phyloP scores from a whole-genome alignment of 2,329 filamentous ascomycete genomes.

The Tolypocladium album region DNA sequence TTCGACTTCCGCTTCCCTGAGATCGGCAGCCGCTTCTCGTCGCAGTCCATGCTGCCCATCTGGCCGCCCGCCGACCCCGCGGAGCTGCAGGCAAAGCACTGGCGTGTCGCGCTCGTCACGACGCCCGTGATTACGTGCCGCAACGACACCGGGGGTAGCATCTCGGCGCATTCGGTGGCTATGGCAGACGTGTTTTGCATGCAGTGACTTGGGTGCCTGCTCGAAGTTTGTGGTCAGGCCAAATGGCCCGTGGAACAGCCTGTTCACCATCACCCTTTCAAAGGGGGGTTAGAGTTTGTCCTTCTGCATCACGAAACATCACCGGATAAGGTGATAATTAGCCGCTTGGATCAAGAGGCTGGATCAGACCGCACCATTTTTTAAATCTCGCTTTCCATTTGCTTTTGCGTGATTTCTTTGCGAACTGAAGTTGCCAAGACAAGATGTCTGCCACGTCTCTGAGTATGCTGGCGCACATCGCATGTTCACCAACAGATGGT shows the following conservation, averaged over 20 bases:
- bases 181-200: conserved; percentile 39
- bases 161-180: conserved; percentile 31
- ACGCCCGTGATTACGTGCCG: conserved; percentile 44
- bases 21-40: conserved; percentile 35
- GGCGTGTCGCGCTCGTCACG: conserved; percentile 40
- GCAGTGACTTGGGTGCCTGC: conserved; percentile 18
- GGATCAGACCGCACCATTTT: background rate
- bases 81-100: conserved; percentile 37
- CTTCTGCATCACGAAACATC: background rate
- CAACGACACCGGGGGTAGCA: conserved; percentile 35
- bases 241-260: background rate
- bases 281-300: background rate
- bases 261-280: background rate
- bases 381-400: too few relatives aligned
- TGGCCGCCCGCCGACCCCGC: conserved; percentile 29
- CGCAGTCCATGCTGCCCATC: conserved; percentile 35
- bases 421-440: background rate
- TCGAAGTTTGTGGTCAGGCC: background rate
- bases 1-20: conserved; percentile 41
- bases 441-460: background rate
- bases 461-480: background rate
- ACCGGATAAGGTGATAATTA: background rate
- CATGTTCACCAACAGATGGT: background rate
- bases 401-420: background rate
- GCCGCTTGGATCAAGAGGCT: background rate